Conservation (phyloP, 2,329 filamentous ascomycete species). For the Trichophyton verrucosum region DNA sequence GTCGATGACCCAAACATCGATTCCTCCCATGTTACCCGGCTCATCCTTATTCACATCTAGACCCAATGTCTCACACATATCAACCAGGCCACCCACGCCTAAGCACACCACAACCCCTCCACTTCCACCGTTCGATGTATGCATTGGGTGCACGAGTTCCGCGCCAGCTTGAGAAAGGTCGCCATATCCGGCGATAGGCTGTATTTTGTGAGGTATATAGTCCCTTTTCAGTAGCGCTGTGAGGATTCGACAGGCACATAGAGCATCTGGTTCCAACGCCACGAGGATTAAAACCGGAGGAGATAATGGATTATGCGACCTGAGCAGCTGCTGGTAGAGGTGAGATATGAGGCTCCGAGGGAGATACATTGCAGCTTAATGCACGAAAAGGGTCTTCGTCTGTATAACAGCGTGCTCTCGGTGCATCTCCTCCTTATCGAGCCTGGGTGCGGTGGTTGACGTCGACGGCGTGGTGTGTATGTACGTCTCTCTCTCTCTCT, state of each 20-base stretch:
- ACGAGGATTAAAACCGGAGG: constrained; percentile 85
- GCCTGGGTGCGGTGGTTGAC: background rate
- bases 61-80: constrained; percentile 67
- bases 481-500: no score
- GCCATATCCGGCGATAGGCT: constrained; percentile 83
- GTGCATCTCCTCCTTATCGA: background rate
- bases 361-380: constrained; percentile 63
- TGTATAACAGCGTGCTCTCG: background rate
- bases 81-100: constrained; percentile 82
- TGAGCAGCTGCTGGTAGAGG: constrained; percentile 79
- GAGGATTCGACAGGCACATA: constrained; percentile 90
- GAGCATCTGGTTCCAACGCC: constrained; percentile 84
- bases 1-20: constrained; percentile 92
- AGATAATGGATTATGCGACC: constrained; percentile 75
- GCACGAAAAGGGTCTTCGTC: background rate
- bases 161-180: constrained; percentile 71
- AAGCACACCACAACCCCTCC: constrained; percentile 86
- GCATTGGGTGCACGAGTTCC: constrained; percentile 74
- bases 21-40: constrained; percentile 55
- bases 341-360: constrained; percentile 79
- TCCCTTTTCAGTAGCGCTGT: constrained; percentile 90
- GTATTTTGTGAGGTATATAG: constrained; percentile 95
- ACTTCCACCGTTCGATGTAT: constrained; percentile 66
- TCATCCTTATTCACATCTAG: constrained; percentile 59
- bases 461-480: background rate